Evolutionary conservation across 495 filamentous ascomycete species (phyloP), one percentile per base, ranked within the genome.

Genomic region (Neurospora sp.): DNA sequence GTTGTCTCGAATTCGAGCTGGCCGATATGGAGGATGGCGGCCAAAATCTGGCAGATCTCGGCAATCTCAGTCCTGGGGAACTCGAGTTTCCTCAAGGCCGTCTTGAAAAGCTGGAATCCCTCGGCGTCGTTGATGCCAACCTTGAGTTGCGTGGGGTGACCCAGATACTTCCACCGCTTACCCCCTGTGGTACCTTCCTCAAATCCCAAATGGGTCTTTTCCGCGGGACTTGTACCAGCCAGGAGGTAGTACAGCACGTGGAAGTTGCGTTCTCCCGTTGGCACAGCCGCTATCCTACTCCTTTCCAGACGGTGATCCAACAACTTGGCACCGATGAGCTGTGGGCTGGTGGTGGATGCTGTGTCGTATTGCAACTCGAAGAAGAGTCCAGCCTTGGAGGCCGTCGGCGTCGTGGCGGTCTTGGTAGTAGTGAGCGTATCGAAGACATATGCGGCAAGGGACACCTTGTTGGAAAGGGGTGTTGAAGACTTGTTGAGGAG

Each of bases 391-490:
- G 96, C 91, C 81, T 97, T 98, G 17, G 95, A 98, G 34, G 96
- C 96, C 7, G 93, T 97, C 2, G 94, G 94, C 0, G 94, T 97
- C 7, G 94, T 97, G 24, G 93, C 88, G 21, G 94, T 97, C 84
- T 99, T 99, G n/a, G 95, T 99, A 8, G 96, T 97, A 5, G 96
- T 99, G 48, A 99, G 87, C 8, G 94, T 91, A 80, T 99, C 96
- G 81, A 98, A 98, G 34, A 98, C 88, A 80, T 97, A 99, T 15
- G 94, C 90, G 40, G 96, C 95, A 42, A 95, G 92, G 4, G 94
- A 97, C 31, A 98, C 86, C 81, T 97, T 99, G 72, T 90, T 91
- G 3, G 95, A 98, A 5, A 99, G 83, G 1, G 96, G 96, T 9
- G 96, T 98, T 0, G 94, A 92, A 15, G 94, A 96, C 77, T 92